Conservation (phyloP, 306 rosid genomes). For the Quercus mongolica region DNA sequence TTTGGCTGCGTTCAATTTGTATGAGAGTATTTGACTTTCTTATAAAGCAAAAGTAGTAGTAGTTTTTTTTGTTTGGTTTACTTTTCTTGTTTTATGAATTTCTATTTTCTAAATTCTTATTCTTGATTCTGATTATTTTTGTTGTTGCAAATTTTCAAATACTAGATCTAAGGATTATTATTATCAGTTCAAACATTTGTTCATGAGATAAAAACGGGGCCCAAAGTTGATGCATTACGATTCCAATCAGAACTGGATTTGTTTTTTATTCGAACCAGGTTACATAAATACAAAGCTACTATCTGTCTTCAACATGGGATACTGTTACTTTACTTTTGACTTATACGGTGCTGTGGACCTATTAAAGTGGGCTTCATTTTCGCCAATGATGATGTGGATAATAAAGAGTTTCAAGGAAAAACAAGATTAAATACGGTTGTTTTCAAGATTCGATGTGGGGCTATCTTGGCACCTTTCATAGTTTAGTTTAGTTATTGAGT, state of each 20-base stretch:
- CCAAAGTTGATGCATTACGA: background rate
- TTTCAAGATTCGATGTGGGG: too few relatives aligned
- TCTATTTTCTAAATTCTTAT: background rate
- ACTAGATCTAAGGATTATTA: background rate
- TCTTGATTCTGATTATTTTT: background rate
- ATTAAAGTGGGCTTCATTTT: background rate
- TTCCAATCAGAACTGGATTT: background rate
- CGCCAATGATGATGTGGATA: too few relatives aligned
- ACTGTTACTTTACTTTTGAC: background rate
- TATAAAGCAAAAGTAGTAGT: background rate
- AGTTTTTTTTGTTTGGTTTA: background rate
- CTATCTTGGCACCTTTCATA: too few relatives aligned
- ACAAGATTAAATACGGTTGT: too few relatives aligned
- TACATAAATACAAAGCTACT: background rate
- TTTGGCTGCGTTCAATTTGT: conserved; percentile 13
- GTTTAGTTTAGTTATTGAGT: too few relatives aligned
- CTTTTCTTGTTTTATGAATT: background rate
- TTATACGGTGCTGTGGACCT: background rate
- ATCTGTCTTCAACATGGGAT: background rate
- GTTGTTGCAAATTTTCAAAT: background rate
- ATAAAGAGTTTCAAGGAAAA: too few relatives aligned
- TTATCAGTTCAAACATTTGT: background rate
- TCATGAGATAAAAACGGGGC: background rate
- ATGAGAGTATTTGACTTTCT: conserved; percentile 25
- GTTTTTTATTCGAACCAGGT: background rate